phyloP scores from a whole-genome alignment of 148 eudicot species.

The Cornus controversa region DNA sequence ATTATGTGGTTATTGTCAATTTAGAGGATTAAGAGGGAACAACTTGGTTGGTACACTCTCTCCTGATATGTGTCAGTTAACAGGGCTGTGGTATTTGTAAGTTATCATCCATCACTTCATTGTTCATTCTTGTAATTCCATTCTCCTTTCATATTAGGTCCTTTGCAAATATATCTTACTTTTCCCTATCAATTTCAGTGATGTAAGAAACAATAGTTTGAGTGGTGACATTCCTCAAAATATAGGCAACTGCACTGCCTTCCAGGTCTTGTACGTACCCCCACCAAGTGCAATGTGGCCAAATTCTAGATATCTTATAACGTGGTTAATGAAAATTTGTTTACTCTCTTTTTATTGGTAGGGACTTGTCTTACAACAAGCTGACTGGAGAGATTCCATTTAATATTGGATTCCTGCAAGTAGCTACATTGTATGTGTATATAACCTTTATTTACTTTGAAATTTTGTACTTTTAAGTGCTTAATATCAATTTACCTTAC shows the following conservation, averaged over 20 bases:
- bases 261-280: conserved; percentile 92
- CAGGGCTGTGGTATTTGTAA: conserved; percentile 99
- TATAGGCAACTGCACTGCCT: conserved; percentile 84
- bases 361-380: conserved; percentile 94
- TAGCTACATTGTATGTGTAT: conserved; percentile 82
- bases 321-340: neutral
- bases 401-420: conserved; percentile 95
- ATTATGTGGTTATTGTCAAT: neutral
- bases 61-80: conserved; percentile 93
- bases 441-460: neutral
- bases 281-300: neutral
- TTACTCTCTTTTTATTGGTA: conserved; percentile 20
- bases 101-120: conserved; percentile 27
- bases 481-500: neutral
- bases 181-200: conserved; percentile 46
- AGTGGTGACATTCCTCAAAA: conserved; percentile 64
- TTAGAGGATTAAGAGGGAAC: conserved; percentile 89
- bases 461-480: neutral
- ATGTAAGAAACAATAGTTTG: conserved; percentile 95
- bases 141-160: neutral
- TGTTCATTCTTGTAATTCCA: neutral
- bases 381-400: conserved; percentile 91
- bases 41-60: conserved; percentile 78
- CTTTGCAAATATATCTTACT: neutral
- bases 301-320: conserved; percentile 3